A percentile compares a stretch with the other conserved stretches of the same genome.
Conservation (phyloP, 2,329 filamentous ascomycete genomes). For the Neospermospora avenae region DNA sequence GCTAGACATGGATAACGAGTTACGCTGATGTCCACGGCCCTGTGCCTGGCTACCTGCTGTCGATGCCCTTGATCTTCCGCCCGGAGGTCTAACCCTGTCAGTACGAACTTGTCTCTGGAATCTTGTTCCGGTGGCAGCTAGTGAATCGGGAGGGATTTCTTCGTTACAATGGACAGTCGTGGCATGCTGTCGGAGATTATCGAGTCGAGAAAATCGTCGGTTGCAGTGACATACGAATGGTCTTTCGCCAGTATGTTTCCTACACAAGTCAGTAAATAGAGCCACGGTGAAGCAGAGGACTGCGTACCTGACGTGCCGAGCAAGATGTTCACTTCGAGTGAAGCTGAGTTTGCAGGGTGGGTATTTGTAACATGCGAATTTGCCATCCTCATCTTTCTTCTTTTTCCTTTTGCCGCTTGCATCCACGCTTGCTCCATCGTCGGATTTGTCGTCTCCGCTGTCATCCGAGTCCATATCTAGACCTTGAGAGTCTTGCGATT, state of each 20-base stretch:
- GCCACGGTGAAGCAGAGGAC: slow-evolving; percentile 17
- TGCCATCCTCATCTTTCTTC: slow-evolving; percentile 95
- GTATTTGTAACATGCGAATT: slow-evolving; percentile 94
- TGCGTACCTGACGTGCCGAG: slow-evolving; percentile 82
- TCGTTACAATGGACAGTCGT: slow-evolving; percentile 98
- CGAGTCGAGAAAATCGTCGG: slow-evolving; percentile 85
- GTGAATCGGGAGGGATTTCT: slow-evolving; percentile 88
- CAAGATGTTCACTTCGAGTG: slow-evolving; percentile 91
- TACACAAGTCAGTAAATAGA: slow-evolving; percentile 39
- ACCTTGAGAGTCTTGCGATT: slow-evolving; percentile 63
- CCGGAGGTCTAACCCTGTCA: slow-evolving; percentile 74
- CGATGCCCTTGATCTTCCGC: slow-evolving; percentile 66
- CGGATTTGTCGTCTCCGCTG: slow-evolving; percentile 52
- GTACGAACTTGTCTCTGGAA: slow-evolving; percentile 91
- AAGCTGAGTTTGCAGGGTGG: slow-evolving; percentile 94
- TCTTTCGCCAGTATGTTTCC: slow-evolving; percentile 95
- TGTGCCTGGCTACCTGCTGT: slow-evolving; percentile 73
- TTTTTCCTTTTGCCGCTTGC: slow-evolving; percentile 62
- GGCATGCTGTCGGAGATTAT: slow-evolving; percentile 94
- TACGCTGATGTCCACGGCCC: slow-evolving; percentile 74
- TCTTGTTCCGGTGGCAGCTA: slow-evolving; percentile 86
- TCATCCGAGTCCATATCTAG: slow-evolving; percentile 65
- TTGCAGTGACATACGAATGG: slow-evolving; percentile 97
- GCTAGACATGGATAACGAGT: slow-evolving; percentile 81
- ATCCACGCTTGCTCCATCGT: slow-evolving; percentile 60